Evolutionary conservation across 2,329 filamentous ascomycete genomes (phyloP), one percentile per base, ranked within the genome.

Genomic region (Triangularia setosa): DNA sequence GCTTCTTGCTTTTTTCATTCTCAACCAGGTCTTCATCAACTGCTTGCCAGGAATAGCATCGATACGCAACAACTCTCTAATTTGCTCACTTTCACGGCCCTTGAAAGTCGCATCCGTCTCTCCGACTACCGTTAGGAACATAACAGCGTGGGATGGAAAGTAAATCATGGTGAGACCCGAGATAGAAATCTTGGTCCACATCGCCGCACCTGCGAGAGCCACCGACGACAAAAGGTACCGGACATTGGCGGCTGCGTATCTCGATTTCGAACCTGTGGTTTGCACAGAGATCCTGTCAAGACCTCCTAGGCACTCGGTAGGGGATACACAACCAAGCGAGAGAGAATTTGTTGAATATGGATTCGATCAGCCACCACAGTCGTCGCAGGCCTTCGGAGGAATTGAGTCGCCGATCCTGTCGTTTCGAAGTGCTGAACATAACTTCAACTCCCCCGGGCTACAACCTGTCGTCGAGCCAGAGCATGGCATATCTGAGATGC

Each of bases 181-280:
- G 64, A 76, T 79, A 60, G 84, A 87, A 74, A 83, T 87, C 54
- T 77, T 87, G 54, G 79, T 86, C 59, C 84, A 87, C 71, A 79
- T 84, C 62, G 73, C 80, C 11, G 84, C 84, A 28, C 81, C 83
- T 6, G 80, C 81, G 69, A 79, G 73, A 44, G 75, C 77, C 23
- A 69, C 71, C 11, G 81, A 86, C 68, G 84, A 87, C 73, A 73
- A 70, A 18, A 69, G 70, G 14, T 86, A 86, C 67, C 76, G 83
- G 33, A 72, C 75, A n/a, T 74, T 85, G 23, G 83, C 83, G 4
- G 70, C 76, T 23, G 80, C 82, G 2, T 86, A 86, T 67, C 73
- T 83, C n/a, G 72, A 77, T 48, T 87, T 84, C 63, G 68, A 76
- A 44, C 76, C 80, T 9, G 58, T 1, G 21, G n/a, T 55, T 52